A percentile compares a stretch with the other conserved stretches of the same genome.
Conservation (phyloP, 2,329 filamentous ascomycete species). For the Fusarium palustre region DNA sequence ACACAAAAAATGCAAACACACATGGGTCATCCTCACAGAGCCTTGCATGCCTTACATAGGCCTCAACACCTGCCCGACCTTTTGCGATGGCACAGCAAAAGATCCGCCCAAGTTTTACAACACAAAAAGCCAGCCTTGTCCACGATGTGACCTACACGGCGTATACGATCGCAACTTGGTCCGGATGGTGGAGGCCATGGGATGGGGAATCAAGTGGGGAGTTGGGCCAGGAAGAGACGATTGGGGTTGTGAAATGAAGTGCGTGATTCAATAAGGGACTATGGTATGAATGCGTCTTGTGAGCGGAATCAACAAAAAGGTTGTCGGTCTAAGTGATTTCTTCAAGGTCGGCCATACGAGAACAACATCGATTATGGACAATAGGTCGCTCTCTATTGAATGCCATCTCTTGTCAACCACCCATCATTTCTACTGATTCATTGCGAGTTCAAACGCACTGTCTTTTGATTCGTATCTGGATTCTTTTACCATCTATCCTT, state of each 20-base stretch:
- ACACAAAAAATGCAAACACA: conserved; percentile 63
- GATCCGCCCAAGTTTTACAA: conserved; percentile 51
- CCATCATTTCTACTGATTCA: background rate
- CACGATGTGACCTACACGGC: conserved; percentile 55
- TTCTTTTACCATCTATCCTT: background rate
- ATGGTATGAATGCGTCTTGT: background rate
- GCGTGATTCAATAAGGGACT: conserved; percentile 50
- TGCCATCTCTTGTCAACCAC: background rate
- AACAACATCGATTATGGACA: background rate
- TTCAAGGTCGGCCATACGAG: background rate
- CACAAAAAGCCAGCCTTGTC: conserved; percentile 56
- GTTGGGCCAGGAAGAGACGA: conserved; percentile 56
- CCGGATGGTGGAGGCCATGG: conserved; percentile 59
- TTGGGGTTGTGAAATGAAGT: conserved; percentile 54
- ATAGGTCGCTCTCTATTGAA: background rate
- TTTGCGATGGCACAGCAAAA: conserved; percentile 56
- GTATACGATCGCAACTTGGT: conserved; percentile 61
- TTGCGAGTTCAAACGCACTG: background rate
- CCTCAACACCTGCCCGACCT: conserved; percentile 61
- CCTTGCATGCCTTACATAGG: conserved; percentile 63
- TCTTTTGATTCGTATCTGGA: background rate
- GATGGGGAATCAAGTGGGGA: conserved; percentile 61
- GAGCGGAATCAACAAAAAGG: background rate
- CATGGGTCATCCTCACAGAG: conserved; percentile 61
- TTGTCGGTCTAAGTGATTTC: background rate